phyloP scores from a whole-genome alignment of 495 filamentous ascomycete species.

The Xylaria acuta region DNA sequence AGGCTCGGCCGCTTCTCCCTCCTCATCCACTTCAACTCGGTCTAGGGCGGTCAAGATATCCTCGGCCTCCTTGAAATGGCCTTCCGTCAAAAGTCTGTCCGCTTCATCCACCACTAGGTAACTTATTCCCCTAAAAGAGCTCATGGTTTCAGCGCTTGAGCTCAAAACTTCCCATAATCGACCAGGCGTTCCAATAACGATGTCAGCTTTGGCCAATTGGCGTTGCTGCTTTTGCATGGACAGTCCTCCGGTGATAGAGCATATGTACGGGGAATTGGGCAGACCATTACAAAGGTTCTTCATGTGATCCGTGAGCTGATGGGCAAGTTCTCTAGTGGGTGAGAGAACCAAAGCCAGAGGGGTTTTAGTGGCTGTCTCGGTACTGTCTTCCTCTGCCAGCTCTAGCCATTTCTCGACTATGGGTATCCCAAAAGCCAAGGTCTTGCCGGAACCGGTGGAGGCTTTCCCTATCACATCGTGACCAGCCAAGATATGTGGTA shows the following conservation, averaged over 20 bases:
- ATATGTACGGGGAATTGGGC: conserved; percentile 69
- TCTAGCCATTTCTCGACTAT: conserved; percentile 71
- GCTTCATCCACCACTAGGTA: conserved; percentile 95
- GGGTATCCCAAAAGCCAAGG: conserved; percentile 81
- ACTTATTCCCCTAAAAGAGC: conserved; percentile 69
- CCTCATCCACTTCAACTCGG: conserved; percentile 51
- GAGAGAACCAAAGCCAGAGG: conserved; percentile 90
- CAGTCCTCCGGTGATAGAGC: conserved; percentile 85
- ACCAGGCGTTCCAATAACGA: conserved; percentile 91
- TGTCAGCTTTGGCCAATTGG: conserved; percentile 75
- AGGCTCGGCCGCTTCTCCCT: conserved; percentile 37
- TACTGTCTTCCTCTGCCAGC: conserved; percentile 38
- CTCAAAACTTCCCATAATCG: conserved; percentile 93
- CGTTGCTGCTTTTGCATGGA: conserved; percentile 93
- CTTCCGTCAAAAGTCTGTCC: conserved; percentile 88
- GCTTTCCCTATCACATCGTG: conserved; percentile 84
- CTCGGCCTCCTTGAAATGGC: conserved; percentile 91
- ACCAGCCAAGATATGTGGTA: conserved; percentile 76
- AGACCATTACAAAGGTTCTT: conserved; percentile 70
- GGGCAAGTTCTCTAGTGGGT: conserved; percentile 90
- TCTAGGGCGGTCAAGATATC: conserved; percentile 83
- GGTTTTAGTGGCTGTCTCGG: conserved; percentile 46
- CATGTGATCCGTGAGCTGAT: conserved; percentile 86
- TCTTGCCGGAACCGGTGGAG: conserved; percentile 84
- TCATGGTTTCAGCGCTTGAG: conserved; percentile 56